These are phyloP conservation scores for Diaporthe sp. DNA, from an alignment of 2,329 filamentous ascomycete genomes.

Conservation along the genomic window DNA sequence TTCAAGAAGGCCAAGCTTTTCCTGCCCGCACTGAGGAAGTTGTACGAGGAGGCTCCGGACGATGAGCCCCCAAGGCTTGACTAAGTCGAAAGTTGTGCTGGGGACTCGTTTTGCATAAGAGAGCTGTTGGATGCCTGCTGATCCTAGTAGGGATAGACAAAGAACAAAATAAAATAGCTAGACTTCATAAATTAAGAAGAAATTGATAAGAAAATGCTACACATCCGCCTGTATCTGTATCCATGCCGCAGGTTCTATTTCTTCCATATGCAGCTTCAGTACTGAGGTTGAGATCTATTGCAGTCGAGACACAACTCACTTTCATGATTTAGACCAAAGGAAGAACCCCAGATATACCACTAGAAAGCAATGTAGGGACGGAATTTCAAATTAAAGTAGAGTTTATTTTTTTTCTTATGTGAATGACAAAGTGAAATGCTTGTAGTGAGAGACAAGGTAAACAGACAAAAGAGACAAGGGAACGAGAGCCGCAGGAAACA, in stretches of 20 bases:
- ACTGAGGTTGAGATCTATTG: not conserved
- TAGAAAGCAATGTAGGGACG: not conserved
- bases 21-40: conserved; percentile 69
- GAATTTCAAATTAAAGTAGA: not conserved
- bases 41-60: conserved; percentile 62
- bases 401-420: not conserved
- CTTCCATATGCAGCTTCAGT: not conserved
- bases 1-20: conserved; percentile 77
- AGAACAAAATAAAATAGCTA: not conserved
- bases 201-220: no score
- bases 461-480: not conserved
- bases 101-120: not conserved
- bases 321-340: no score
- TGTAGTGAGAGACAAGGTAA: not conserved
- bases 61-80: conserved; percentile 41
- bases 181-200: not conserved
- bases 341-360: not conserved
- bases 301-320: not conserved
- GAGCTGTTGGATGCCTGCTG: no score
- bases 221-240: not conserved
- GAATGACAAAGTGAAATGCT: not conserved
- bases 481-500: not conserved
- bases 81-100: not conserved
- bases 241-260: not conserved
- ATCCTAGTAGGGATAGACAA: not conserved